phyloP scores from a whole-genome alignment of 495 filamentous ascomycete species.

The Penicillium egyptiacum region DNA sequence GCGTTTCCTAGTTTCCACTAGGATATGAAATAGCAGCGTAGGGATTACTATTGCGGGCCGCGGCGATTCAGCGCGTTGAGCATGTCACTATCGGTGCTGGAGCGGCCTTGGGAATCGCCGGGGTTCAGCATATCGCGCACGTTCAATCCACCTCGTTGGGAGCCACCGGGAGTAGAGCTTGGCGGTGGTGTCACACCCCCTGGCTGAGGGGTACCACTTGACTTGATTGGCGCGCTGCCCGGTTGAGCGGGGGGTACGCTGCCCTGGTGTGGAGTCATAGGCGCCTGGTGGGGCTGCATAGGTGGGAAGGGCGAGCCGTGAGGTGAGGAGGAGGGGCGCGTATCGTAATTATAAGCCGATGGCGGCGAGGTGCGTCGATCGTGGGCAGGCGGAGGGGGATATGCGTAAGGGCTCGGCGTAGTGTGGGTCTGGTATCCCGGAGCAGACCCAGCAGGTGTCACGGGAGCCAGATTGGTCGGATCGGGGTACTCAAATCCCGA shows the following conservation, averaged over 20 bases:
- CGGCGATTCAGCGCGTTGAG: constrained; percentile 54
- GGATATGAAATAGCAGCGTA: neutral
- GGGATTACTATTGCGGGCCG: constrained; percentile 30
- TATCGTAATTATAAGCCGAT: constrained; percentile 48
- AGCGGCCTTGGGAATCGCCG: constrained; percentile 46
- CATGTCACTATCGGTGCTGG: constrained; percentile 58
- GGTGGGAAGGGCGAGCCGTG: constrained; percentile 52
- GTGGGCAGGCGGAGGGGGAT: constrained; percentile 34
- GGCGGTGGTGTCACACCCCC: constrained; percentile 43
- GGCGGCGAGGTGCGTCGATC: constrained; percentile 54
- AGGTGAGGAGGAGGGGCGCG: constrained; percentile 50
- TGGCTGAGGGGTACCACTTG: constrained; percentile 10
- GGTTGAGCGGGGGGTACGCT: constrained; percentile 8
- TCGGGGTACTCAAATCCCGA: constrained; percentile 55
- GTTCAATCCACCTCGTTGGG: constrained; percentile 49
- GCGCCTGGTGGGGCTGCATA: constrained; percentile 33
- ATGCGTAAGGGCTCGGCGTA: constrained; percentile 47
- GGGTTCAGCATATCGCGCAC: constrained; percentile 55
- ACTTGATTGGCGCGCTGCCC: neutral
- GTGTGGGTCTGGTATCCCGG: constrained; percentile 50
- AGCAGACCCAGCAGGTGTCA: constrained; percentile 50
- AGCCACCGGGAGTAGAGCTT: constrained; percentile 38
- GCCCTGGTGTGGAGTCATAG: constrained; percentile 10
- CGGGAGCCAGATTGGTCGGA: constrained; percentile 54
- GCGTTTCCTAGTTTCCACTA: constrained; percentile 9